phyloP scores from a whole-genome alignment of 2,329 filamentous ascomycete species.

The Didymella glomerata region DNA sequence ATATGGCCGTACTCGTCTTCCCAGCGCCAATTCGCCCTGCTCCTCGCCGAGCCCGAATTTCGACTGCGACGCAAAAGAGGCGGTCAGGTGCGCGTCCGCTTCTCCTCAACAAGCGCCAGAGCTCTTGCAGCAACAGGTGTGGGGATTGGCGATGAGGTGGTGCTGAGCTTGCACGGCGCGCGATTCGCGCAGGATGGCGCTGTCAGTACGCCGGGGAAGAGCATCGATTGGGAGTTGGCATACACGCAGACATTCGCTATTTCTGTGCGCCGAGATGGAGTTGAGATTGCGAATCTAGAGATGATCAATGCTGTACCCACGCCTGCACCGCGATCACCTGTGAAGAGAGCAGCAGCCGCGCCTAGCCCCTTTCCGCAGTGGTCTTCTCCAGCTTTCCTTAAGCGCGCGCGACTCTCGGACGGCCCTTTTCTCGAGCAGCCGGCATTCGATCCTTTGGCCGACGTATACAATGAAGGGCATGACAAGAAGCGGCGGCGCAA shows the following conservation, averaged over 20 bases:
- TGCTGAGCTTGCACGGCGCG: slow-evolving; percentile 73
- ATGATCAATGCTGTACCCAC: slow-evolving; percentile 56
- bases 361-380: slow-evolving; percentile 57
- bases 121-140: slow-evolving; percentile 72
- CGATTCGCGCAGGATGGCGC: slow-evolving; percentile 68
- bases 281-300: slow-evolving; percentile 61
- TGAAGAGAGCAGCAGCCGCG: slow-evolving; percentile 13
- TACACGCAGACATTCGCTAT: slow-evolving; percentile 54
- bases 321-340: slow-evolving; percentile 38
- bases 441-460: slow-evolving; percentile 70
- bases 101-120: slow-evolving; percentile 74
- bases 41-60: slow-evolving; percentile 85
- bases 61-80: slow-evolving; percentile 73
- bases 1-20: slow-evolving; percentile 91
- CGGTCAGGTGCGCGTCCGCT: slow-evolving; percentile 82
- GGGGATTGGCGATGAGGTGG: slow-evolving; percentile 79
- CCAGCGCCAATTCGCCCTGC: slow-evolving; percentile 75
- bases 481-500: slow-evolving; percentile 77
- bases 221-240: slow-evolving; percentile 65
- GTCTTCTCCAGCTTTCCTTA: slow-evolving; percentile 79
- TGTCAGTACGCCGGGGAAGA: slow-evolving; percentile 64
- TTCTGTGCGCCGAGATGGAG: slow-evolving; percentile 56
- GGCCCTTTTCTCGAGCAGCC: slow-evolving; percentile 69
- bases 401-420: slow-evolving; percentile 73
- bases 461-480: slow-evolving; percentile 66